Conservation (phyloP, 176 grass and related monocot genomes). For the Paspalum vaginatum region DNA sequence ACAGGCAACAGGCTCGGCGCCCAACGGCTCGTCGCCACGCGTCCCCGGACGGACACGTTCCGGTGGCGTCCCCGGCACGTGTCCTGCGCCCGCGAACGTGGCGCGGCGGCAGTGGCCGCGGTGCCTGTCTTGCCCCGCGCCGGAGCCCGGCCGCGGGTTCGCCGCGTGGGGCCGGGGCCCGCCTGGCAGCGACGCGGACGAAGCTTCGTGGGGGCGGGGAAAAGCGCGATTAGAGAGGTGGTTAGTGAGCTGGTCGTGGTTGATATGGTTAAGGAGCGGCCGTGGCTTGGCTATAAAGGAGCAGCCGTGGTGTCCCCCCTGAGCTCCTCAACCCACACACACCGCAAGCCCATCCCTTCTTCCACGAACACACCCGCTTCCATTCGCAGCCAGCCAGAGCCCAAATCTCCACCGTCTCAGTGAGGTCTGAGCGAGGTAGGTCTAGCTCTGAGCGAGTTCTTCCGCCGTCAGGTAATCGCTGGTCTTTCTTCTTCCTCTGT, state of each 20-base stretch:
- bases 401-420: background rate
- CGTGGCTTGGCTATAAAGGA: constrained; percentile 25
- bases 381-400: background rate
- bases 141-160: no score
- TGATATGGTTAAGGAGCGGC: background rate
- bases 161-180: constrained; percentile 5
- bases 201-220: constrained; percentile 30
- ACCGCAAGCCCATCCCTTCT: background rate
- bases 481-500: no score
- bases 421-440: constrained; percentile 51
- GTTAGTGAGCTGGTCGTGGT: background rate
- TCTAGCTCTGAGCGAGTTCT: constrained; percentile 14
- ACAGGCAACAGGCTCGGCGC: background rate
- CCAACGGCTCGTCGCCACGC: background rate
- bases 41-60: background rate
- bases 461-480: constrained; percentile 14
- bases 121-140: background rate
- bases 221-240: constrained; percentile 12
- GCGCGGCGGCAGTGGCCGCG: background rate
- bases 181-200: background rate
- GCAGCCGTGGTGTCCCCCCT: background rate
- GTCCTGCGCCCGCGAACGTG: accelerated
- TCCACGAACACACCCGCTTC: background rate
- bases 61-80: background rate
- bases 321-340: constrained; percentile 14